These are phyloP conservation scores for Kondoa malvinella DNA, from an alignment of 768 basidiomycete species.

Conservation along the genomic window DNA sequence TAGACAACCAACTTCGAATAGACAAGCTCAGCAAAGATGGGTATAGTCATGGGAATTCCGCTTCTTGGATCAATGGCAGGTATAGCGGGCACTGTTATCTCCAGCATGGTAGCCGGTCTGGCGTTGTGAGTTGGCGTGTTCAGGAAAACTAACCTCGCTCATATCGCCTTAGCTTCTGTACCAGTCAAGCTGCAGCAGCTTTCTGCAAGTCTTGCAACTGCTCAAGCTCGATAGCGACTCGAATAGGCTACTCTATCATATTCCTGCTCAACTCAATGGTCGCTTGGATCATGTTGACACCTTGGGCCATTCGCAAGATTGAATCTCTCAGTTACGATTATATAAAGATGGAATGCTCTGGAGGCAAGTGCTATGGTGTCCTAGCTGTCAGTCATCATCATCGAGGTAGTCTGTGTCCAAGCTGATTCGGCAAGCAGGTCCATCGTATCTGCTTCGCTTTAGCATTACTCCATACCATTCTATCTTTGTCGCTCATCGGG, in stretches of 20 bases:
- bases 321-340: constrained; percentile 91
- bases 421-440: too few species aligned
- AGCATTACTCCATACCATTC: constrained; percentile 65
- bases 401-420: too few species aligned
- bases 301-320: constrained; percentile 64
- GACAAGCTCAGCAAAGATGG: too few species aligned
- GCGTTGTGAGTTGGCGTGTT: too few species aligned
- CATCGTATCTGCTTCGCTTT: constrained; percentile 95
- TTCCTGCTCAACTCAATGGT: constrained; percentile 88
- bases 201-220: constrained; percentile 91
- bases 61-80: too few species aligned
- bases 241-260: constrained; percentile 49
- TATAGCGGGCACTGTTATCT: too few species aligned
- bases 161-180: too few species aligned
- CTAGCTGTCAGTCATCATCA: constrained; percentile 72
- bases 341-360: constrained; percentile 91
- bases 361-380: constrained; percentile 87
- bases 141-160: too few species aligned
- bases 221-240: constrained; percentile 77
- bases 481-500: constrained; percentile 63
- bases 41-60: too few species aligned
- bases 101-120: too few species aligned
- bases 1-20: too few species aligned
- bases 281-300: constrained; percentile 91
- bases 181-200: constrained; percentile 21